Base-by-base conservation (phyloP, 2,329 filamentous ascomycete genomes). In the Colletotrichum sp. region DNA sequence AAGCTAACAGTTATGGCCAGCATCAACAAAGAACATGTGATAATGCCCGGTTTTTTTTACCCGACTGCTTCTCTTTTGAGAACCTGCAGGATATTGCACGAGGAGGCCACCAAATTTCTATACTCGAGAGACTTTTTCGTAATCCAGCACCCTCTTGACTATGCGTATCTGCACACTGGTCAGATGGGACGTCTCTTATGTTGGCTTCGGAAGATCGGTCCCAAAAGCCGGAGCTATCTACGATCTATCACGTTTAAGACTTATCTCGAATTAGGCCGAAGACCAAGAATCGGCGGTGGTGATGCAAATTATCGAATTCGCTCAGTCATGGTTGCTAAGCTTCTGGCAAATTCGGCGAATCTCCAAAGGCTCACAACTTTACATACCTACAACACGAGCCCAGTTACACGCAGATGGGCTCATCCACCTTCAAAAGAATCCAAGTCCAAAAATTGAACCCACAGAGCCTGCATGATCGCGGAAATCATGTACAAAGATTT, bases 161-260 rank as follows among this genome's bases (percentile, higher is more conserved):
- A 6, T 21, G 0, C 18, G 1, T 7, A 1, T 21, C 1, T 2
- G 3, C 4, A 4, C 6, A 21, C 1, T 1, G 18, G 43, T 21
- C 1, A 48, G 1, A 48, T 52, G n/a, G n/a, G n/a, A 24, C 3
- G n/a, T 52, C 43, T 52, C 10, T 52, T 8, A 12, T 6, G 3
- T 2, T 52, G 43, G 43, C 43, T 52, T 52, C 0, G 2, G 10
- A 24, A 52, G n/a, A 52, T 52, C 10, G 43, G 43, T 1, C 43
- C n/a, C 10, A 7, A 52, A 21, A 52, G 4, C 43, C 43, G 43
- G n/a, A 24, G 43, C 43, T 52, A 52, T 21, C 43, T 52, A 2
- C 43, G 43, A 13, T 21, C n/a, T 9, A 52, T 52, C 6, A 52
- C 43, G 1, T 52, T 52, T 9, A 15, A 24, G n/a, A 52, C 1